Conservation (phyloP, 2,329 filamentous ascomycete genomes). For the Claviceps fusiformis region DNA sequence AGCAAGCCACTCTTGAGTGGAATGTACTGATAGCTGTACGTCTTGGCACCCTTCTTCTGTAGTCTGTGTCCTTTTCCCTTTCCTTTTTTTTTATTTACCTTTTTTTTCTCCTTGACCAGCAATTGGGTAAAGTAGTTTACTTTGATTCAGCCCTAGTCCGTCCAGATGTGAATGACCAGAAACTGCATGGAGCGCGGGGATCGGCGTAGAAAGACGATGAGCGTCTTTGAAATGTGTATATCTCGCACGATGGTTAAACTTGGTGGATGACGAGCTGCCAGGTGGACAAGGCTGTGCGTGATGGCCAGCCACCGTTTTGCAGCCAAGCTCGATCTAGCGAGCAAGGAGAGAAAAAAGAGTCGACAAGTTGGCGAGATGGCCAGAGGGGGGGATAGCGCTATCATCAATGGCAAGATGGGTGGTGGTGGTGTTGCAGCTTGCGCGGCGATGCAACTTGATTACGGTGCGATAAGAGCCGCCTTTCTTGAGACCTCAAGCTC, state of each 20-base stretch:
- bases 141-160: neutral
- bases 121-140: neutral
- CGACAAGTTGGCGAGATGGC: neutral
- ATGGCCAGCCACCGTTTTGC: conserved; percentile 3
- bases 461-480: conserved; percentile 1
- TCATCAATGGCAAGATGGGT: neutral
- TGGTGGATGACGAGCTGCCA: neutral
- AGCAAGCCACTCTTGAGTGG: neutral
- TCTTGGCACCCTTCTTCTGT: neutral
- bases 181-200: neutral
- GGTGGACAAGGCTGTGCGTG: neutral
- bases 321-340: conserved; percentile 4
- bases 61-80: neutral
- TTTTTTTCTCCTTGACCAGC: neutral
- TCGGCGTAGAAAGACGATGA: neutral
- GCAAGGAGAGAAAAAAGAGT: neutral
- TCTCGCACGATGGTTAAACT: neutral
- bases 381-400: neutral
- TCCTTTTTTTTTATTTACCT: neutral
- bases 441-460: neutral
- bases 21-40: neutral
- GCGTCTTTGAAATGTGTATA: neutral
- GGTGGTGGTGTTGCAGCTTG: neutral
- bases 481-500: neutral
- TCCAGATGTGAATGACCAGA: neutral